These are phyloP conservation scores for Trichoderma asperellum DNA, from an alignment of 2,329 filamentous ascomycete genomes.

Conservation along the genomic window DNA sequence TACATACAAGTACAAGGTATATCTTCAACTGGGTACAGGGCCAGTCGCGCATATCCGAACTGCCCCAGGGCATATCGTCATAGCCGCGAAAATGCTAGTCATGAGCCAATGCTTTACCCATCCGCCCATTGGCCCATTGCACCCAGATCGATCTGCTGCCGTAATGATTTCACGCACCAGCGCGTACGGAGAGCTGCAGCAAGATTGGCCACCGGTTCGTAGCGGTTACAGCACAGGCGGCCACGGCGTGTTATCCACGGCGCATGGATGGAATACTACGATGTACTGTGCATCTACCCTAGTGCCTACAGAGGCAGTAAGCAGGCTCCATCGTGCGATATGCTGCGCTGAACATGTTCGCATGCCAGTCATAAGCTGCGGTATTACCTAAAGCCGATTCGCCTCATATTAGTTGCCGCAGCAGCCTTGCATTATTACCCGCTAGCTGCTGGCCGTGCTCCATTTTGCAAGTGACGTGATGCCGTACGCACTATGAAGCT, in stretches of 20 bases:
- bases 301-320: neutral
- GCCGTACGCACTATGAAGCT: slow-evolving; percentile 8
- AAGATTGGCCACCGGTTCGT: neutral
- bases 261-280: neutral
- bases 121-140: slow-evolving; percentile 9
- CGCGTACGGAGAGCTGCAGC: neutral
- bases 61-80: neutral
- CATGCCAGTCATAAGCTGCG: neutral
- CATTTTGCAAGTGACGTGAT: neutral
- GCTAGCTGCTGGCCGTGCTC: neutral
- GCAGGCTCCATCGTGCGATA: neutral
- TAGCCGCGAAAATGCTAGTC: slow-evolving; percentile 2
- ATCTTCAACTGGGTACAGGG: neutral
- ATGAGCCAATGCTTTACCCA: neutral
- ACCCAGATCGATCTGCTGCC: neutral
- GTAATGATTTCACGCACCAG: neutral
- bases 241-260: neutral
- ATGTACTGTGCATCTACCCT: neutral
- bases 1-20: neutral
- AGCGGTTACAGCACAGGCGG: neutral
- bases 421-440: neutral
- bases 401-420: neutral
- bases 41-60: neutral
- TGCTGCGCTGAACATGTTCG: neutral
- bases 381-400: slow-evolving; percentile 6